phyloP scores from a whole-genome alignment of 805 yeast genomes.

The Ogataea sp. region DNA sequence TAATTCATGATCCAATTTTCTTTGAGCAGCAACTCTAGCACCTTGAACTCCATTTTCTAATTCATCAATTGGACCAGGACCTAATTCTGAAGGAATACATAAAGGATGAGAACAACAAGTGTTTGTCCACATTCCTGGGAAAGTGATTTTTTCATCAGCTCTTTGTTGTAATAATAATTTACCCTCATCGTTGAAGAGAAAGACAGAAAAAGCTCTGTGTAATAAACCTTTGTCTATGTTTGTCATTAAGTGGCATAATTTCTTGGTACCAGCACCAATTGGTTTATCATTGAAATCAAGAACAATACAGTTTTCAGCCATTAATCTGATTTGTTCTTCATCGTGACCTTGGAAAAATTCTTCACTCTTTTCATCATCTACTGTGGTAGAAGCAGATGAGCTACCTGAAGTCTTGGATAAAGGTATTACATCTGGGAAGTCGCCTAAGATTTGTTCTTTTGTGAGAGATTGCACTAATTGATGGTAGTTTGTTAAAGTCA shows the following conservation, averaged over 20 bases:
- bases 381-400: conserved; percentile 29
- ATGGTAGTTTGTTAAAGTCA: conserved; percentile 26
- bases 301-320: conserved; percentile 96
- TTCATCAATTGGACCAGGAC: conserved; percentile 29
- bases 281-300: conserved; percentile 82
- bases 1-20: conserved; percentile 88
- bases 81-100: conserved; percentile 75
- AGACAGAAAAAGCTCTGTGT: conserved; percentile 96
- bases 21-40: conserved; percentile 78
- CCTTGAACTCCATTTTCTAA: conserved; percentile 64
- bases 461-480: conserved; percentile 45
- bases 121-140: conserved; percentile 96
- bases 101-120: conserved; percentile 98
- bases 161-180: conserved; percentile 86
- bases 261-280: conserved; percentile 90
- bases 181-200: conserved; percentile 71
- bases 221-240: conserved; percentile 81
- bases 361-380: conserved; percentile 22
- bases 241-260: conserved; percentile 78
- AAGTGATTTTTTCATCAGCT: conserved; percentile 93
- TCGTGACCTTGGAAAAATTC: conserved; percentile 79
- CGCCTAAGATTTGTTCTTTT: conserved; percentile 39
- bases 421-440: conserved; percentile 66
- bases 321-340: conserved; percentile 85
- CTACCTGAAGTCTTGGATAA: conserved; percentile 52